Evolutionary conservation across 768 basidiomycete genomes (phyloP).

Genomic region (Suillus lakei): DNA sequence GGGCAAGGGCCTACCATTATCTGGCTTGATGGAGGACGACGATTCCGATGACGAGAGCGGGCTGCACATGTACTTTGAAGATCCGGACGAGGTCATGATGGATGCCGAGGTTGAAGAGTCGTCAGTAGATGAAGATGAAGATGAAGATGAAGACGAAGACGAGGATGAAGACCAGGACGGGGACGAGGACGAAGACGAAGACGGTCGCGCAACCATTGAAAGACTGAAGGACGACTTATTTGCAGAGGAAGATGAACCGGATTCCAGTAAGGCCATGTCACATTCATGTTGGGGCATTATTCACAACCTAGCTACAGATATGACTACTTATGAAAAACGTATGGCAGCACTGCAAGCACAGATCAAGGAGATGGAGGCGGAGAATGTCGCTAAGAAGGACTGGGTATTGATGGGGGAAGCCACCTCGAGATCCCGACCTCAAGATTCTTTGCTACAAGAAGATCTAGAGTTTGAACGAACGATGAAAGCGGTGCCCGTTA

Average conservation of each 20-base stretch:
- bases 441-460: conserved; percentile 91
- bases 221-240: conserved; percentile 81
- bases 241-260: conserved; percentile 58
- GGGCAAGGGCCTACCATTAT: conserved; percentile 66
- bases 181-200: conserved; percentile 28
- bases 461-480: conserved; percentile 95
- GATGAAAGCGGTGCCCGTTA: conserved; percentile 82
- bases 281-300: neutral
- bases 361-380: conserved; percentile 80
- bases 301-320: conserved; percentile 40
- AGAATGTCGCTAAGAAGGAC: conserved; percentile 87
- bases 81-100: conserved; percentile 41
- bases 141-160: conserved; percentile 31
- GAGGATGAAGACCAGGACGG: conserved; percentile 29
- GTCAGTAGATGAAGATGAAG: conserved; percentile 26
- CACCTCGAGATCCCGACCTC: conserved; percentile 77
- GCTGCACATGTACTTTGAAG: conserved; percentile 35
- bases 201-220: conserved; percentile 56
- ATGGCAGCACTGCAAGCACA: conserved; percentile 74
- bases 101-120: conserved; percentile 32
- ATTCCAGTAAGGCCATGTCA: conserved; percentile 1
- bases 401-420: conserved; percentile 96
- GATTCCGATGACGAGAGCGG: conserved; percentile 45
- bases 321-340: conserved; percentile 84
- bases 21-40: conserved; percentile 36